A percentile compares a stretch with the other conserved stretches of the same genome.
Conservation (phyloP, 495 filamentous ascomycete genomes). For the Annulohypoxylon bovei region DNA sequence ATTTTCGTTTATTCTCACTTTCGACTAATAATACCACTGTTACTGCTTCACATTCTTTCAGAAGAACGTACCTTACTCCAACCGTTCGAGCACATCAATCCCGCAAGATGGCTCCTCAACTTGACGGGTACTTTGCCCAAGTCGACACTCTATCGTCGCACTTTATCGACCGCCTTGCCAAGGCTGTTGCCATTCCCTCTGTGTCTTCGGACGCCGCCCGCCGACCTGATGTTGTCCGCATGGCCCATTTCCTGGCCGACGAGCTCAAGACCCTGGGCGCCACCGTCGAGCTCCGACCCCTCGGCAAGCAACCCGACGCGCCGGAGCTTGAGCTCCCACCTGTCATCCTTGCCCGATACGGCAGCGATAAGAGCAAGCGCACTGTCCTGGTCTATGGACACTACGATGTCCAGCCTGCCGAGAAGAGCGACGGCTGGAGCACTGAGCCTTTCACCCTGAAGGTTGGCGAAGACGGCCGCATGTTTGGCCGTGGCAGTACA, state of each 20-base stretch:
- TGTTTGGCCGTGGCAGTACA: slow-evolving; percentile 95
- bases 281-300: slow-evolving; percentile 78
- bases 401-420: slow-evolving; percentile 97
- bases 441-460: slow-evolving; percentile 93
- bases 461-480: slow-evolving; percentile 88
- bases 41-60: slow-evolving; percentile 16
- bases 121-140: slow-evolving; percentile 87
- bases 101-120: slow-evolving; percentile 81
- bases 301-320: slow-evolving; percentile 90
- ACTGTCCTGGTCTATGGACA: slow-evolving; percentile 98
- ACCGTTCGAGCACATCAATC: slow-evolving; percentile 61
- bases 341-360: slow-evolving; percentile 90
- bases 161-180: slow-evolving; percentile 92
- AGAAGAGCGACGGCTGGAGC: slow-evolving; percentile 93
- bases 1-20: neutral
- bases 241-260: slow-evolving; percentile 89
- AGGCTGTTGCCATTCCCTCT: slow-evolving; percentile 96
- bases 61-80: slow-evolving; percentile 57
- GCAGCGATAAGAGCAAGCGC: slow-evolving; percentile 87
- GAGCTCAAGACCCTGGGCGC: slow-evolving; percentile 88
- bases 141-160: slow-evolving; percentile 81
- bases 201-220: slow-evolving; percentile 90
- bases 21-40: neutral
- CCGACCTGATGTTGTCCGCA: slow-evolving; percentile 90
- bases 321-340: slow-evolving; percentile 92